phyloP scores from a whole-genome alignment of 179 eudicot species.

The Vitellaria paradoxa region DNA sequence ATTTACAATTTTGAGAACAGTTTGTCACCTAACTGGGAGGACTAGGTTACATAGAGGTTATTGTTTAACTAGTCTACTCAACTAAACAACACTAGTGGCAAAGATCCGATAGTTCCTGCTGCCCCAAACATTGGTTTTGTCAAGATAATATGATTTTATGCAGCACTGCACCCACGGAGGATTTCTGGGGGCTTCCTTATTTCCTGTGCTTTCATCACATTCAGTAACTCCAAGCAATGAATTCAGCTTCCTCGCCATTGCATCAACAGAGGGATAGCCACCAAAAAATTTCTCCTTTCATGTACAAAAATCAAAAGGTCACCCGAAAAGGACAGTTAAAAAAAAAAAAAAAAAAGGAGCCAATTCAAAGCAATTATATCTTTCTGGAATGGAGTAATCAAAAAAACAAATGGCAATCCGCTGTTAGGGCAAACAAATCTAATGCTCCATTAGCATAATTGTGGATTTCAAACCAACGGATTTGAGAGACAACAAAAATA shows the following conservation, averaged over 20 bases:
- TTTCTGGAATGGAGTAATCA: too few species aligned
- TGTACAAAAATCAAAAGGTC: neutral
- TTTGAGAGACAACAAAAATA: too few species aligned
- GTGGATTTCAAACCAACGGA: too few species aligned
- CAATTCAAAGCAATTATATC: too few species aligned
- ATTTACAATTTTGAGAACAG: too few species aligned
- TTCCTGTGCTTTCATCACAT: constrained; percentile 14
- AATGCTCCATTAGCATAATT: too few species aligned
- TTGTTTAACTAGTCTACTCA: too few species aligned
- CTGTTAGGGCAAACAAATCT: too few species aligned
- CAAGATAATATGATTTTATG: constrained; percentile 66
- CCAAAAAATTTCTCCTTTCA: constrained; percentile 62
- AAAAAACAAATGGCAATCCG: too few species aligned
- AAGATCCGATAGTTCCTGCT: constrained; percentile 64
- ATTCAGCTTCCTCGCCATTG: constrained; percentile 45
- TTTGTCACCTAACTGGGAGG: too few species aligned
- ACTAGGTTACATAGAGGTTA: too few species aligned
- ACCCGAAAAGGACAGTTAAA: neutral
- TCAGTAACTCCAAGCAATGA: constrained; percentile 56
- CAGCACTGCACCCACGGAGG: constrained; percentile 87
- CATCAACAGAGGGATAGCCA: constrained; percentile 34
- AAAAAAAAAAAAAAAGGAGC: too few species aligned
- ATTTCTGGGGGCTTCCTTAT: constrained; percentile 42
- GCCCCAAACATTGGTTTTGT: constrained; percentile 48
- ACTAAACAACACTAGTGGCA: constrained; percentile 34